Percentiles rank a stretch among this genome's conserved stretches.
Evolutionary conservation across 768 basidiomycete species (phyloP).

Genomic region (Tylopilus balloui): DNA sequence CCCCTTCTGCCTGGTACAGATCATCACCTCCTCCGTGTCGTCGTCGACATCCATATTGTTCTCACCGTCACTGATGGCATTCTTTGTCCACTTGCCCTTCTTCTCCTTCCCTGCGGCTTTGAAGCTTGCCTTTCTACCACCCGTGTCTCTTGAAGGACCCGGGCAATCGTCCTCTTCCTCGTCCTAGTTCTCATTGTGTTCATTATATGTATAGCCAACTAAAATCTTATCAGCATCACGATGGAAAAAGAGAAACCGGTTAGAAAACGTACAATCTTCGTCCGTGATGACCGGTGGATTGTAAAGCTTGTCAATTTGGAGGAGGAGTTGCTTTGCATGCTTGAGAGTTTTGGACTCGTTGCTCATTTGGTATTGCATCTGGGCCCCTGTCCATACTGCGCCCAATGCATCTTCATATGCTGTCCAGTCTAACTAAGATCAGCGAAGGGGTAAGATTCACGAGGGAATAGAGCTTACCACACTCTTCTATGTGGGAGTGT

Average conservation of each 20-base stretch:
- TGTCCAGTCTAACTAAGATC: background rate
- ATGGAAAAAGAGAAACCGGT: background rate
- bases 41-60: no score
- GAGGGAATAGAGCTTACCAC: background rate
- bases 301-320: background rate
- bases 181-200: no score
- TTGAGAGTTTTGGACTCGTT: background rate
- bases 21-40: no score
- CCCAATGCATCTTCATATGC: background rate
- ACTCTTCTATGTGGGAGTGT: background rate
- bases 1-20: no score
- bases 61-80: no score
- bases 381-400: background rate
- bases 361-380: background rate
- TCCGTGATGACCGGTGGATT: background rate
- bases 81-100: no score
- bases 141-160: no score
- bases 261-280: background rate
- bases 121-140: no score
- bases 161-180: no score
- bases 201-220: background rate
- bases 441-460: background rate
- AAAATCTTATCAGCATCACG: background rate
- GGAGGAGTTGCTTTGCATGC: background rate
- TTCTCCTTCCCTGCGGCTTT: no score